phyloP scores from a whole-genome alignment of 345 rosid species.

The Raphanus sativus region DNA sequence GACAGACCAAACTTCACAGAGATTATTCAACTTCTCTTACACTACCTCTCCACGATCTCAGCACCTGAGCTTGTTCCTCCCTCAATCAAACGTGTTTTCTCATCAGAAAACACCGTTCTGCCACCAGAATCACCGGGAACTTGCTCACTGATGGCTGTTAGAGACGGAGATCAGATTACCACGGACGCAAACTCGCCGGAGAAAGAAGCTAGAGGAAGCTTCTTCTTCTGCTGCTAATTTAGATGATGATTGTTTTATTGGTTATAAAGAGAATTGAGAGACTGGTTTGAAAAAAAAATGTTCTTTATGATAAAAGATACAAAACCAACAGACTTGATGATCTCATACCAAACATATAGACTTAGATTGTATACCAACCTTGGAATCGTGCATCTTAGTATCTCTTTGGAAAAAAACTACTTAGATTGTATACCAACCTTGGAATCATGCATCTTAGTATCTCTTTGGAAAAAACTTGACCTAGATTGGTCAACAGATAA shows the following conservation, averaged over 20 bases:
- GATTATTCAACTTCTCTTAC: conserved; percentile 77
- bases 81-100: conserved; percentile 42
- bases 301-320: neutral
- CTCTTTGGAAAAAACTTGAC: no score
- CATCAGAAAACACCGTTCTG: conserved; percentile 54
- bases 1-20: conserved; percentile 77
- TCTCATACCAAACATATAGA: no score
- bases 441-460: no score
- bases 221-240: conserved; percentile 39
- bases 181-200: conserved; percentile 20
- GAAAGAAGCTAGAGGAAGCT: conserved; percentile 56
- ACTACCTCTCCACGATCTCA: conserved; percentile 57
- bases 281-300: neutral
- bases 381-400: no score
- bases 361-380: no score
- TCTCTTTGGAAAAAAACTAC: no score
- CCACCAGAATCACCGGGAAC: conserved; percentile 95
- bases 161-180: conserved; percentile 43
- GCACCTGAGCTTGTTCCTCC: conserved; percentile 61
- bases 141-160: conserved; percentile 69
- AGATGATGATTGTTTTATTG: neutral
- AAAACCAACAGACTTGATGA: no score
- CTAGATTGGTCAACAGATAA: neutral
- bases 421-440: no score
- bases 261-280: neutral